These are phyloP conservation scores for Phaeolepiota aurea DNA, from an alignment of 768 basidiomycete species.

Conservation along the genomic window DNA sequence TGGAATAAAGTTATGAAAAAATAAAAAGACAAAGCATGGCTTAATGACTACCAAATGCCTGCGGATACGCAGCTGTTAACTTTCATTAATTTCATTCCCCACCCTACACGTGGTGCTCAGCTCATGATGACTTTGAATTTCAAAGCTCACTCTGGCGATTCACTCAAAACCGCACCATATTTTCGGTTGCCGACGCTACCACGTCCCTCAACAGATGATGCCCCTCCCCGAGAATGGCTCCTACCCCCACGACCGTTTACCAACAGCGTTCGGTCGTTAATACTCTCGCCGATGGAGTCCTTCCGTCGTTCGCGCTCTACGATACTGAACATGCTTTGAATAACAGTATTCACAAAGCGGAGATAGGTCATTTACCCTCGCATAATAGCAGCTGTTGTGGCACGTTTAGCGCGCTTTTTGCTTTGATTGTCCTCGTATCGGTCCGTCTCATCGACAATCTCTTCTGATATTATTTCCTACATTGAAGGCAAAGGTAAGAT, in stretches of 20 bases:
- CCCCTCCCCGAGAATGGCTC: not conserved
- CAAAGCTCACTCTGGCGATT: too few species aligned
- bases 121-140: too few species aligned
- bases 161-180: conserved; percentile 9
- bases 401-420: conserved; percentile 63
- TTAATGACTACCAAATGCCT: too few species aligned
- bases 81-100: too few species aligned
- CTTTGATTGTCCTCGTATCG: conserved; percentile 81
- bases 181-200: not conserved
- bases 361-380: conserved; percentile 48
- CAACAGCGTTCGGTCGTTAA: conserved; percentile 26
- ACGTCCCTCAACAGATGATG: not conserved
- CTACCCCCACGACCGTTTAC: not conserved
- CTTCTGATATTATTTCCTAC: conserved; percentile 93
- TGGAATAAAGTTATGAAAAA: too few species aligned
- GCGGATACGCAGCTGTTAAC: too few species aligned
- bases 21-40: too few species aligned
- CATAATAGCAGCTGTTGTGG: conserved; percentile 72
- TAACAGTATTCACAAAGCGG: not conserved
- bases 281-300: conserved; percentile 10
- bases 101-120: too few species aligned
- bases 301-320: conserved; percentile 42
- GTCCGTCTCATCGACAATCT: conserved; percentile 95
- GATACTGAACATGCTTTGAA: conserved; percentile 25
- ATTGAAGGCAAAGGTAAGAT: not conserved